Evolutionary conservation across 1,284 basidiomycete genomes (phyloP), one percentile per base, ranked within the genome.

Genomic region (Xerocomus amazonicus): DNA sequence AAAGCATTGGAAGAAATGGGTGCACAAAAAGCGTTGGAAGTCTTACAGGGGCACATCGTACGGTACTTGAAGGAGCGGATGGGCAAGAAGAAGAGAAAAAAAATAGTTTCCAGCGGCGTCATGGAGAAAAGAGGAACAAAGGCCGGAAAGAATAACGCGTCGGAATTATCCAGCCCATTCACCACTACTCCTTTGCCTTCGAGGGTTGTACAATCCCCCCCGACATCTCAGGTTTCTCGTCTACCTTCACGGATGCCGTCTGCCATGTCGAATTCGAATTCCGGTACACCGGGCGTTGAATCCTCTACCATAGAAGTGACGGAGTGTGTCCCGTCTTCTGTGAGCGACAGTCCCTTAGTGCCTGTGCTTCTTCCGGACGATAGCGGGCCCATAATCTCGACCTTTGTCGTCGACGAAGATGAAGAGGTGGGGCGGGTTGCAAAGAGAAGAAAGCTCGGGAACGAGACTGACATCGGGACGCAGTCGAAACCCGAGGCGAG

Each of bases 31-130:
- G 91, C 92, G 9, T 70, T 96, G 48, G 81, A 84, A 59, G 84
- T 91, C 19, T 71, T 96, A 43, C 92, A 92, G 58, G 81, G 80
- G 1, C 89, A 92, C 61, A 89, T 95, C 62, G 89, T 93, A 33
- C 79, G 84, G 43, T 90, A 86, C 54, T 73, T 94, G 61, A 94
- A 94, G 70, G 90, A 92, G 68, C 80, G 83, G 56, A 80, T 82
- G 52, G 62, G 62, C 16, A 65, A 63, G 52, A 67, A 68, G 47
- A 68, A 65, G 52, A 63, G 66, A 44, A 67, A 68, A 52, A 64
- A 64, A 35, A 34, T 44, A 9, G n/a, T 10, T 37, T 17, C 39
- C 1, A 23, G 44, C 12, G 35, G 46, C 3, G 14, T 9, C 19
- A 33, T 47, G 23, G 56, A 61, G 45, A 58, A 54, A 45, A 55